Conservation (phyloP, 2,329 filamentous ascomycete genomes). For the Aspergillus ibericus region DNA sequence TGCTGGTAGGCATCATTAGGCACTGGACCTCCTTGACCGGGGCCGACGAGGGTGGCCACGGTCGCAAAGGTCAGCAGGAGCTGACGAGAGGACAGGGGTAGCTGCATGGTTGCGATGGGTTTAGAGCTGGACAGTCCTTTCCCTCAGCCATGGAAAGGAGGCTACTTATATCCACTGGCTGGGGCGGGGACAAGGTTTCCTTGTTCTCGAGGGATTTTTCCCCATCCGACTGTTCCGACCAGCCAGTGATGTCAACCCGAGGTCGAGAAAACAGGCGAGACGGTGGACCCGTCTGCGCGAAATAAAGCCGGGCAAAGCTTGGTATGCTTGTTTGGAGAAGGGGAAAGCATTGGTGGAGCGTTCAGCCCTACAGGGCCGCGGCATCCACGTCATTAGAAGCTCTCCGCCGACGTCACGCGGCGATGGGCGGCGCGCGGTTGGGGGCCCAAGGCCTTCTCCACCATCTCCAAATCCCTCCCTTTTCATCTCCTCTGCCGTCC, state of each 20-base stretch:
- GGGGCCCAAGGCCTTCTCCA: neutral
- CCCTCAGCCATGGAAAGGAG: neutral
- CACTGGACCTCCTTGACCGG: neutral
- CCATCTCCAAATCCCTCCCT: neutral
- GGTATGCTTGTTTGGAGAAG: conserved; percentile 4
- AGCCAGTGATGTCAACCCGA: neutral
- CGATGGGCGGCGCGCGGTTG: neutral
- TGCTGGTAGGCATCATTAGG: conserved; percentile 7
- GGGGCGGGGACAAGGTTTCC: neutral
- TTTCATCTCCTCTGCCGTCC: neutral
- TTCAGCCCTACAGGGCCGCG: conserved; percentile 5
- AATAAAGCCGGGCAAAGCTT: neutral
- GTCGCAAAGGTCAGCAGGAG: neutral
- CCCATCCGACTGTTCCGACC: neutral
- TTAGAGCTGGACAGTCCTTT: neutral
- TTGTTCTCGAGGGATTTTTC: neutral
- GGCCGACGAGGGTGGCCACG: neutral
- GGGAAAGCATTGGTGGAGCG: neutral
- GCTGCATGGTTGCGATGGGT: neutral
- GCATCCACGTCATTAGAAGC: neutral
- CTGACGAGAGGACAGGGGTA: neutral
- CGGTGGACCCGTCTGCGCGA: neutral
- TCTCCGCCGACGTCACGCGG: neutral
- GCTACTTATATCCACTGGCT: neutral
- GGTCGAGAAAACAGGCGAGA: neutral